Conservation (phyloP, 306 rosid species). For the Cicer chorassanicum region DNA sequence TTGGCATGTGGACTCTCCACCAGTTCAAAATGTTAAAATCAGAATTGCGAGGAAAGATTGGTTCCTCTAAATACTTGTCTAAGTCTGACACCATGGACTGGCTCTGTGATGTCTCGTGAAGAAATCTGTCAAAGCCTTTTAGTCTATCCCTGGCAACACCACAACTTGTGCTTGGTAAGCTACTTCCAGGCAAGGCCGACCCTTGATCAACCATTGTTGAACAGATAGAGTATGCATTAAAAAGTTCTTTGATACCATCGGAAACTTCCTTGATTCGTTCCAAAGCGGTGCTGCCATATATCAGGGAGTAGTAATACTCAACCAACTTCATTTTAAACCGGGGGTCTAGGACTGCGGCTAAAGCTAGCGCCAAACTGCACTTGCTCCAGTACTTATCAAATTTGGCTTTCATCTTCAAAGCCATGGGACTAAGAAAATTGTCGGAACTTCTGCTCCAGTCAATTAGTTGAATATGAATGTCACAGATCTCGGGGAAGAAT, state of each 20-base stretch:
- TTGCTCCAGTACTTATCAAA: conserved; percentile 95
- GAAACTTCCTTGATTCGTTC: conserved; percentile 92
- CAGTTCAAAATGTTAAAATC: conserved; percentile 88
- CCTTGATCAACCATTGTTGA: conserved; percentile 90
- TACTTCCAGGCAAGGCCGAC: conserved; percentile 81
- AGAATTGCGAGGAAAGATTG: conserved; percentile 82
- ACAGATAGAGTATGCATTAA: conserved; percentile 77
- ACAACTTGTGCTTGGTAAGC: conserved; percentile 70
- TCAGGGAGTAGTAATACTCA: conserved; percentile 93
- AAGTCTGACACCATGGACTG: conserved; percentile 73
- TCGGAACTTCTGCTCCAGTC: conserved; percentile 91
- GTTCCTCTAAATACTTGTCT: conserved; percentile 95
- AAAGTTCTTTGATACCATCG: conserved; percentile 81
- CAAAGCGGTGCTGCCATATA: conserved; percentile 87
- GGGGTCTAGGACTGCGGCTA: conserved; percentile 92
- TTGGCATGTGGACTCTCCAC: conserved; percentile 98
- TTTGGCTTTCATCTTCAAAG: conserved; percentile 76
- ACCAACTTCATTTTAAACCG: conserved; percentile 93
- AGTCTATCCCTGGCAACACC: conserved; percentile 74
- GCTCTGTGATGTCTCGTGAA: conserved; percentile 82
- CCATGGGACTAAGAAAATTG: conserved; percentile 67
- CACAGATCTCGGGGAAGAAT: conserved; percentile 91
- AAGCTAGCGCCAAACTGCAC: conserved; percentile 84
- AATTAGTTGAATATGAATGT: conserved; percentile 80
- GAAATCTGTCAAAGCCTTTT: conserved; percentile 92